Percentiles rank a stretch among this genome's conserved stretches.
These are phyloP conservation scores for Xerocomus potaroensis DNA, from an alignment of 768 basidiomycete species.

Conservation along the genomic window DNA sequence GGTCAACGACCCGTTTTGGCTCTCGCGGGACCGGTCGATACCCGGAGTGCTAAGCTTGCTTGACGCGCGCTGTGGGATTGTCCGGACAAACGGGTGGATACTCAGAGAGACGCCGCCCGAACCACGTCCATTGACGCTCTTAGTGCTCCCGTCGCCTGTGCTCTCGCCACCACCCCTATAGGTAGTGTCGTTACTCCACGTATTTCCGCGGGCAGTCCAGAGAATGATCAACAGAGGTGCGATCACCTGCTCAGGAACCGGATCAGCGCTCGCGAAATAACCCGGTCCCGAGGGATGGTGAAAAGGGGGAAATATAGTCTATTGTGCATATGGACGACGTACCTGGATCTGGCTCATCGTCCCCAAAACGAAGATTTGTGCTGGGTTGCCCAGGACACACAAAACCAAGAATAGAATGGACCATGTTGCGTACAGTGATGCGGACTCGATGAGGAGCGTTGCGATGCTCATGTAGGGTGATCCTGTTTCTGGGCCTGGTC, in stretches of 20 bases:
- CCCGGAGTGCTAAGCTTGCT: not conserved
- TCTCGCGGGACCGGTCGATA: not conserved
- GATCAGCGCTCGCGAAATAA: not conserved
- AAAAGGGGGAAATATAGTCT: no score
- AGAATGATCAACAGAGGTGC: conserved; percentile 26
- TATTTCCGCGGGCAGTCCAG: conserved; percentile 19
- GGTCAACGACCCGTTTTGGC: not conserved
- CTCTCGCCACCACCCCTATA: not conserved
- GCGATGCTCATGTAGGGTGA: conserved; percentile 24
- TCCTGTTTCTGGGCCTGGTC: conserved; percentile 9
- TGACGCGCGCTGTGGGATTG: not conserved
- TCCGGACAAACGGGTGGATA: not conserved
- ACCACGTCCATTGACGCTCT: not conserved
- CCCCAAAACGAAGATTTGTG: conserved; percentile 20
- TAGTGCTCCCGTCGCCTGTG: not conserved
- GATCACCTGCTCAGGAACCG: conserved; percentile 15
- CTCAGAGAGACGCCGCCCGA: not conserved
- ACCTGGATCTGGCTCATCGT: conserved; percentile 25
- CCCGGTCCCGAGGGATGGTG: no score
- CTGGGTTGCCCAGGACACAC: conserved; percentile 10
- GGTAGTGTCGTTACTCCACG: conserved; percentile 7
- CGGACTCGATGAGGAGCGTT: conserved; percentile 23
- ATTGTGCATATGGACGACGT: not conserved
- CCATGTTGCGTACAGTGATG: conserved; percentile 22
- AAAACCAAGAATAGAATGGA: conserved; percentile 22